Evolutionary conservation across 108 stramenopile species (phyloP).

Genomic region (Fistulifera pelliculosa): DNA sequence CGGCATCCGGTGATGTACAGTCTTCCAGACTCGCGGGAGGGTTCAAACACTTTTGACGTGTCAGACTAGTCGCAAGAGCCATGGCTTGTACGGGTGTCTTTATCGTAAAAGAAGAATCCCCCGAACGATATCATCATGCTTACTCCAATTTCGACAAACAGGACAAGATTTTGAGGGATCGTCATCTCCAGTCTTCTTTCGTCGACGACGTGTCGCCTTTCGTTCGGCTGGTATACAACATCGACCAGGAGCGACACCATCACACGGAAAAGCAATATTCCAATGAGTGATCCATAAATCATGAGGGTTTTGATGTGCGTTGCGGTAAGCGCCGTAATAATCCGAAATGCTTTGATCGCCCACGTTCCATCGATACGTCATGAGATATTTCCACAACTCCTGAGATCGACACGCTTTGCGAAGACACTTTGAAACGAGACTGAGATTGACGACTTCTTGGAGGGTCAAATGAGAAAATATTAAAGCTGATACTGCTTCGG

Average conservation of each 20-base stretch:
- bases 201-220: not conserved
- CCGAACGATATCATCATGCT: not conserved
- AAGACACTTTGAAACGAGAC: not conserved
- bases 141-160: constrained; percentile 14
- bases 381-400: not conserved
- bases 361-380: constrained; percentile 5
- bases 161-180: constrained; percentile 18
- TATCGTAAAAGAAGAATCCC: not conserved
- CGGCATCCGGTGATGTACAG: not conserved
- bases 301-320: constrained; percentile 46
- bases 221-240: constrained; percentile 18
- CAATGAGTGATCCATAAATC: constrained; percentile 68
- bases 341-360: constrained; percentile 6
- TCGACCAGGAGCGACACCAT: constrained; percentile 39
- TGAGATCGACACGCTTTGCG: not conserved
- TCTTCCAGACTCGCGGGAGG: not conserved
- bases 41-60: constrained; percentile 3
- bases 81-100: constrained; percentile 23
- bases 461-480: not conserved
- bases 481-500: not conserved
- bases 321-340: constrained; percentile 39
- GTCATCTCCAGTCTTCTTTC: constrained; percentile 3
- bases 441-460: not conserved
- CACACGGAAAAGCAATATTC: constrained; percentile 48
- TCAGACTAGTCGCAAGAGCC: constrained; percentile 15